These are phyloP conservation scores for Phialemoniopsis sp. DNA, from an alignment of 2,329 filamentous ascomycete genomes.

Conservation along the genomic window DNA sequence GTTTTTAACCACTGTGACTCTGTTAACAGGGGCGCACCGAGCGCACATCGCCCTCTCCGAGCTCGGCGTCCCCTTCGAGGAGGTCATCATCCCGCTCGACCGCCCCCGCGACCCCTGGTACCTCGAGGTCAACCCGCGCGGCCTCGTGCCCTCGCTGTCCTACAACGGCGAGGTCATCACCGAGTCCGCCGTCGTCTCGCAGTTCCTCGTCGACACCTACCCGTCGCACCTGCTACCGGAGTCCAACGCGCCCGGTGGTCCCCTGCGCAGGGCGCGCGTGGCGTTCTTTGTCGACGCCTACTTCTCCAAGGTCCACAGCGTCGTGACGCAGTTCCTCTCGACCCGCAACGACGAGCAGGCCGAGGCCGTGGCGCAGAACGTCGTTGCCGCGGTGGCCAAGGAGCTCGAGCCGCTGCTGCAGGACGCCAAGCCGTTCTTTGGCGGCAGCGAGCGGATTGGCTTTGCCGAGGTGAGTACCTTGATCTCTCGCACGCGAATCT, in stretches of 20 bases:
- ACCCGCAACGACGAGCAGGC: constrained; percentile 46
- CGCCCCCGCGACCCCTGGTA: constrained; percentile 70
- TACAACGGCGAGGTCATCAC: constrained; percentile 65
- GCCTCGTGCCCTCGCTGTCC: constrained; percentile 68
- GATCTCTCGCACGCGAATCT: too few relatives aligned
- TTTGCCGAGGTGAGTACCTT: constrained; percentile 70
- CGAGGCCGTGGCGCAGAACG: constrained; percentile 39
- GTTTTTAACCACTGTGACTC: background rate
- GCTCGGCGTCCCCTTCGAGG: constrained; percentile 60
- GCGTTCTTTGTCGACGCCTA: constrained; percentile 55
- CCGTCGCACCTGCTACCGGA: constrained; percentile 57
- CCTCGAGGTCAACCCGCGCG: constrained; percentile 72
- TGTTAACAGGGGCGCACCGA: constrained; percentile 59
- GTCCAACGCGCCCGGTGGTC: constrained; percentile 43
- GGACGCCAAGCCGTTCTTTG: constrained; percentile 57
- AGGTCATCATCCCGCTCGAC: constrained; percentile 68
- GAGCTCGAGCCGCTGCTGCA: constrained; percentile 69
- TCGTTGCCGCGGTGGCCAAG: constrained; percentile 56
- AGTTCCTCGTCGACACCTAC: constrained; percentile 66
- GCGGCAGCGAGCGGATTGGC: constrained; percentile 60
- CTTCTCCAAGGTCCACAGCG: constrained; percentile 32
- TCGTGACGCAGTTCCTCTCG: constrained; percentile 19
- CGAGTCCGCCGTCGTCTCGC: constrained; percentile 69
- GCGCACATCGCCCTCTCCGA: constrained; percentile 69
- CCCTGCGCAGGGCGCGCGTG: constrained; percentile 62